Conservation (phyloP, 2,329 filamentous ascomycete genomes). For the Neonectria sp. region DNA sequence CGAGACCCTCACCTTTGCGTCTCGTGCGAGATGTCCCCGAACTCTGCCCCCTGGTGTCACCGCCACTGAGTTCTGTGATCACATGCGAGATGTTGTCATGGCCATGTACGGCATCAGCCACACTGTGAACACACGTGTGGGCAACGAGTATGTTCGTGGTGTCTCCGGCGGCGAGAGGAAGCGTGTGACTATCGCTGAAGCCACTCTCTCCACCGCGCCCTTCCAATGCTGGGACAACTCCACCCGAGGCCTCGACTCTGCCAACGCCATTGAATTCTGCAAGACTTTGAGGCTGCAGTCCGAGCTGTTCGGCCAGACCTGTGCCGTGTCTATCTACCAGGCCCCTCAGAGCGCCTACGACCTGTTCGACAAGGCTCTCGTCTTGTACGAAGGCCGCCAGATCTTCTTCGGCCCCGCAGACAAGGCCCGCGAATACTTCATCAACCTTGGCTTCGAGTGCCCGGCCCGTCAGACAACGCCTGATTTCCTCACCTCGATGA, state of each 20-base stretch:
- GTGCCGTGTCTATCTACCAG: constrained; percentile 31
- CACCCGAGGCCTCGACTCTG: constrained; percentile 23
- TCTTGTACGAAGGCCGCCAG: constrained; percentile 27
- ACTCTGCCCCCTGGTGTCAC: constrained; percentile 23
- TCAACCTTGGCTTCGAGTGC: constrained; percentile 29
- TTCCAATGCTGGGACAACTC: constrained; percentile 33
- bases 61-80: constrained; percentile 18
- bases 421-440: constrained; percentile 26
- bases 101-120: constrained; percentile 33
- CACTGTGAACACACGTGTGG: constrained; percentile 29
- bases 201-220: constrained; percentile 23
- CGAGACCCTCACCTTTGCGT: constrained; percentile 31
- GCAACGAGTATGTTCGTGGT: constrained; percentile 29
- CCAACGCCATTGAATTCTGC: constrained; percentile 32
- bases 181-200: constrained; percentile 30
- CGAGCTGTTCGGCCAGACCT: constrained; percentile 27
- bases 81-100: constrained; percentile 31
- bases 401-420: constrained; percentile 26
- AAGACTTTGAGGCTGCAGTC: constrained; percentile 27
- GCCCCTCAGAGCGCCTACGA: constrained; percentile 30
- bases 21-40: constrained; percentile 23
- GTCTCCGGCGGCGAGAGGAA: constrained; percentile 29
- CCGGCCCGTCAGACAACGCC: constrained; percentile 27
- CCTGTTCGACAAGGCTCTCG: constrained; percentile 29
- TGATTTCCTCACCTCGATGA: constrained; percentile 30